Evolutionary conservation across 1,284 basidiomycete species (phyloP).

Genomic region (Moesziomyces sp.): DNA sequence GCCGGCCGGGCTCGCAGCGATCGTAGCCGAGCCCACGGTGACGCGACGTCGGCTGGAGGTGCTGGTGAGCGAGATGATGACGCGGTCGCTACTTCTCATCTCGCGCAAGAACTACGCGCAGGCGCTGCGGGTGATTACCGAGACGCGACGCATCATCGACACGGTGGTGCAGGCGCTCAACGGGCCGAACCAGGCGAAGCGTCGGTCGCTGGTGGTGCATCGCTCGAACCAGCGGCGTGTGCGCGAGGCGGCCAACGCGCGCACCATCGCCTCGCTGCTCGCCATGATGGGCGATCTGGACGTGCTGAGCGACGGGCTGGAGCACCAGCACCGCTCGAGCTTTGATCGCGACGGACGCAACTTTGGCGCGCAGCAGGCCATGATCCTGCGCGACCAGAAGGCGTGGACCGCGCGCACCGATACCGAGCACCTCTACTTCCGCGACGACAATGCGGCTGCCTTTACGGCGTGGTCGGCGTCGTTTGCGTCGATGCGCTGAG

Average conservation of each 20-base stretch:
- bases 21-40: conserved; percentile 57
- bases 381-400: conserved; percentile 62
- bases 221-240: conserved; percentile 45
- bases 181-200: conserved; percentile 33
- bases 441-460: conserved; percentile 57
- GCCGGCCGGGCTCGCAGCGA: conserved; percentile 46
- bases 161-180: conserved; percentile 58
- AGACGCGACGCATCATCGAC: conserved; percentile 62
- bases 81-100: conserved; percentile 58
- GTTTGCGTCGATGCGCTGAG: conserved; percentile 39
- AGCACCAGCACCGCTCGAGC: conserved; percentile 43
- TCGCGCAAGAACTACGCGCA: conserved; percentile 59
- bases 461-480: conserved; percentile 50
- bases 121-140: conserved; percentile 54
- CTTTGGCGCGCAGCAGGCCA: conserved; percentile 63
- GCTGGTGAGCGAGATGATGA: conserved; percentile 63
- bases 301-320: conserved; percentile 54
- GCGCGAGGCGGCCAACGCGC: conserved; percentile 49
- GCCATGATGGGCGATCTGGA: conserved; percentile 63
- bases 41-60: conserved; percentile 60
- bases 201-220: conserved; percentile 22
- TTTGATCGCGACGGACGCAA: conserved; percentile 60
- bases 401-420: conserved; percentile 60
- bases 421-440: conserved; percentile 55
- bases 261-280: conserved; percentile 53